phyloP scores from a whole-genome alignment of 2,329 filamentous ascomycete genomes.

The Anisogramma anomala region DNA sequence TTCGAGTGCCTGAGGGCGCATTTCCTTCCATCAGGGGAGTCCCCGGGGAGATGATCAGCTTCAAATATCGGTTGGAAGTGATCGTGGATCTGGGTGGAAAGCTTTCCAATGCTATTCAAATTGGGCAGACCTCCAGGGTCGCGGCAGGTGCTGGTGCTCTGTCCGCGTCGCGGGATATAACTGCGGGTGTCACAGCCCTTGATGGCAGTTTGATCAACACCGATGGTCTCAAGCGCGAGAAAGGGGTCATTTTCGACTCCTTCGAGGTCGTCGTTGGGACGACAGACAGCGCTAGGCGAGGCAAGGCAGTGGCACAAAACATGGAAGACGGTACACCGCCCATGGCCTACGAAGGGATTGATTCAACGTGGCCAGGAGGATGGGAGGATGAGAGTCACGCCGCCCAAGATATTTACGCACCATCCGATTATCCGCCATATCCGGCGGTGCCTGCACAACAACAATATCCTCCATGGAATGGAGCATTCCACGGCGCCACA shows the following conservation, averaged over 20 bases:
- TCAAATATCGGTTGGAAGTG: conserved; percentile 88
- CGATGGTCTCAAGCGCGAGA: conserved; percentile 72
- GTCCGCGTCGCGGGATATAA: conserved; percentile 6
- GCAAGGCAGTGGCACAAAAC: conserved; percentile 20
- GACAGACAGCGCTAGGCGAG: conserved; percentile 55
- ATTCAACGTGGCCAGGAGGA: conserved; percentile 13
- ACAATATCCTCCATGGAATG: conserved; percentile 25
- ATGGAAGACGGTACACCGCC: conserved; percentile 17
- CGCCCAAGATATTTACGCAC: conserved; percentile 4
- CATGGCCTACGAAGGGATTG: conserved; percentile 17
- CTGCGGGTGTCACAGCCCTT: conserved; percentile 24
- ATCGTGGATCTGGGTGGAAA: conserved; percentile 87
- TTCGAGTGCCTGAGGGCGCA: conserved; percentile 77
- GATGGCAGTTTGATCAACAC: conserved; percentile 72
- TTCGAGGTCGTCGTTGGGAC: conserved; percentile 87
- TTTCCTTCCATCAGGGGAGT: conserved; percentile 88
- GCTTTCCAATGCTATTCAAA: conserved; percentile 59
- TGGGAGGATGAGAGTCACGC: conserved; percentile 16
- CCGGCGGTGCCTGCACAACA: conserved; percentile 15
- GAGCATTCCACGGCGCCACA: conserved; percentile 19
- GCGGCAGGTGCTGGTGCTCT: conserved; percentile 26
- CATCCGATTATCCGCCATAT: conserved; percentile 16
- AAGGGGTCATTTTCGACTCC: conserved; percentile 76
- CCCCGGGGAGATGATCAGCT: conserved; percentile 87
- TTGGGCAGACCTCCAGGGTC: conserved; percentile 41